A percentile compares a stretch with the other conserved stretches of the same genome.
phyloP scores from a whole-genome alignment of 441 rosid genomes.

The Arabidopsis hybrid region DNA sequence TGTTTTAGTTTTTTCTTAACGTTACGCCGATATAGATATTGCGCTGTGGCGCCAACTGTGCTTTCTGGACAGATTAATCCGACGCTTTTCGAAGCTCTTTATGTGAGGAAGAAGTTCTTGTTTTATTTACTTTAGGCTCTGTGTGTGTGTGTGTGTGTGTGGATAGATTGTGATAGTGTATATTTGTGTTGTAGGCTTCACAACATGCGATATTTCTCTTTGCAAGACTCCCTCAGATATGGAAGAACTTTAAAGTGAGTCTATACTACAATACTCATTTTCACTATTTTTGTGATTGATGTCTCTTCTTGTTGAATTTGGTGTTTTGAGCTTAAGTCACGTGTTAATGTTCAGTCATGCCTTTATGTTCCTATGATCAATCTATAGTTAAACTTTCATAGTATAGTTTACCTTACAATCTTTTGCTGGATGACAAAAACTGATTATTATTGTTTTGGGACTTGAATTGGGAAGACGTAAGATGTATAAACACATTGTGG shows the following conservation, averaged over 20 bases:
- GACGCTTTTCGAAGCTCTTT: constrained; percentile 85
- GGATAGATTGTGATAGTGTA: background rate
- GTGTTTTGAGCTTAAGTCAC: constrained; percentile 16
- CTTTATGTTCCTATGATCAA: constrained; percentile 11
- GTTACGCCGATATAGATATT: constrained; percentile 62
- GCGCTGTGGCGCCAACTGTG: constrained; percentile 85
- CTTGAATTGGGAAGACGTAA: background rate
- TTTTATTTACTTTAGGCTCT: constrained; percentile 9
- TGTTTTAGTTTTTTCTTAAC: constrained; percentile 44
- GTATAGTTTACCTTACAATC: constrained; percentile 5
- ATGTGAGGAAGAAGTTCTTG: constrained; percentile 54
- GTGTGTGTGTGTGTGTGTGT: constrained; percentile 2
- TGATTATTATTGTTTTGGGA: background rate
- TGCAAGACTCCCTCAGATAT: constrained; percentile 94
- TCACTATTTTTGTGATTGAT: background rate
- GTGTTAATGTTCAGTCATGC: background rate
- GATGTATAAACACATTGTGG: background rate
- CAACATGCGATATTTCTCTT: constrained; percentile 92
- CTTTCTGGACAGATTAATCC: constrained; percentile 88
- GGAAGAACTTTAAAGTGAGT: constrained; percentile 87
- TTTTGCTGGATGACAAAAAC: background rate
- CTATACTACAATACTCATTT: constrained; percentile 5
- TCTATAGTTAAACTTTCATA: background rate
- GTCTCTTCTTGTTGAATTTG: constrained; percentile 4
- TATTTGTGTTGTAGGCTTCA: constrained; percentile 68